Evolutionary conservation across 1,139 yeast species (phyloP).

Genomic region (Magnusiomyces fungicola): DNA sequence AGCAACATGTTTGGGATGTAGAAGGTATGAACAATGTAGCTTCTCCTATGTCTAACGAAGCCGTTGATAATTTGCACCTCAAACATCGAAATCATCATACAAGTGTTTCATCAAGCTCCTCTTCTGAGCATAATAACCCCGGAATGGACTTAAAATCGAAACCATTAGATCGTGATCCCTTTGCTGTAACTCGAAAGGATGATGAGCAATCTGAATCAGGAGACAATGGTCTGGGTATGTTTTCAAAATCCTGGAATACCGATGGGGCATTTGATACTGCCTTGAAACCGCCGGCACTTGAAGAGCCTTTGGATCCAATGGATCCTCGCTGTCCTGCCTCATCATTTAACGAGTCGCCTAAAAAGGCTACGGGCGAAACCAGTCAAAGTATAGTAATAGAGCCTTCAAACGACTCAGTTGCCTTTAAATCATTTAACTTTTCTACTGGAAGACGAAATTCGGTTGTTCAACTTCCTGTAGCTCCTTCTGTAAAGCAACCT

Average conservation of each 20-base stretch:
- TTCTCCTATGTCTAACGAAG: background rate
- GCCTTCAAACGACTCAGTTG: background rate
- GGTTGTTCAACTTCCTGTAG: no score
- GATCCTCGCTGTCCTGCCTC: background rate
- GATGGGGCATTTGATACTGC: conserved; percentile 14
- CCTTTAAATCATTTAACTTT: background rate
- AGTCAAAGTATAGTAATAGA: no score
- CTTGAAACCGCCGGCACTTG: conserved; percentile 10
- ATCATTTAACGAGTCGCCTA: no score
- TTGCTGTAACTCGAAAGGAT: background rate
- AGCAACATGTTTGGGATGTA: conserved; percentile 25
- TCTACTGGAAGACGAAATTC: conserved; percentile 1
- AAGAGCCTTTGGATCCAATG: conserved; percentile 10
- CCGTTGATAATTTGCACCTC: conserved; percentile 1
- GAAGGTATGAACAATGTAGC: background rate
- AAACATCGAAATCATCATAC: conserved; percentile 3
- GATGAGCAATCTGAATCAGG: background rate
- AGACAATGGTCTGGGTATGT: conserved; percentile 13
- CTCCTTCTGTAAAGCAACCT: no score
- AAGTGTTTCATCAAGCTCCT: conserved; percentile 5
- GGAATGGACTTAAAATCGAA: conserved; percentile 5
- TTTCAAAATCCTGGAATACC: conserved; percentile 17
- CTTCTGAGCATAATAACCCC: conserved; percentile 8
- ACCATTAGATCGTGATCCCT: conserved; percentile 12
- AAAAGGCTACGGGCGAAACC: no score